A percentile compares a stretch with the other conserved stretches of the same genome.
Evolutionary conservation across 768 basidiomycete genomes (phyloP).

Genomic region (Russula sp.): DNA sequence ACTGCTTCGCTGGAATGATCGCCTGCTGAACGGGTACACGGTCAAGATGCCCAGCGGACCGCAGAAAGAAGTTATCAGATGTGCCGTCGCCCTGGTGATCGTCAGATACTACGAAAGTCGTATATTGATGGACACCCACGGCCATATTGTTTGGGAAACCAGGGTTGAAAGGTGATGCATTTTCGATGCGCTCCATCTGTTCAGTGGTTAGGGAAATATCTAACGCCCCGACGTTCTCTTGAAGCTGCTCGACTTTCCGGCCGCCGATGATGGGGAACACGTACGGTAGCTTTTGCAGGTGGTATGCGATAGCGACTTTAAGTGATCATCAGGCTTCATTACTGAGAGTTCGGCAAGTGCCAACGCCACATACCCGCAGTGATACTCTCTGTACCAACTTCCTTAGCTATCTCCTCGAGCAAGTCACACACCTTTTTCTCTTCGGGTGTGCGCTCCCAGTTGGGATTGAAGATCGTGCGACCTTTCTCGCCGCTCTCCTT

Average conservation of each 20-base stretch:
- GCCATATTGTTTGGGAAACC: constrained; percentile 35
- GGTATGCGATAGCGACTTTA: constrained; percentile 42
- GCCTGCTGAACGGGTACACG: constrained; percentile 4
- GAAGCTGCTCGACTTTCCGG: constrained; percentile 42
- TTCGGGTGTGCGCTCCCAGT: constrained; percentile 34
- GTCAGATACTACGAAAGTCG: not conserved
- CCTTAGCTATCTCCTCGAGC: constrained; percentile 37
- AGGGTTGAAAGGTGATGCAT: constrained; percentile 34
- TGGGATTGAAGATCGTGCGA: constrained; percentile 21
- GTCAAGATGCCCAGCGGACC: not conserved
- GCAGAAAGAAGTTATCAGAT: not conserved
- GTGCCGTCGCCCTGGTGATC: constrained; percentile 6
- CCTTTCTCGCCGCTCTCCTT: constrained; percentile 34
- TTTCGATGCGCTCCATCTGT: constrained; percentile 40
- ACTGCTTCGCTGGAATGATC: not conserved
- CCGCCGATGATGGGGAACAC: constrained; percentile 45
- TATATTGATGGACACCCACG: constrained; percentile 15
- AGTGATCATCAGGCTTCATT: not conserved
- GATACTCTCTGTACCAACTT: constrained; percentile 34
- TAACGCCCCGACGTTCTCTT: constrained; percentile 41
- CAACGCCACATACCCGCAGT: constrained; percentile 6
- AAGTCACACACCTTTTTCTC: constrained; percentile 32
- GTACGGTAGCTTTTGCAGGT: constrained; percentile 43
- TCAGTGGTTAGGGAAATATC: constrained; percentile 37
- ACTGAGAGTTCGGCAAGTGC: not conserved